These are phyloP conservation scores for Calonectria honghensis DNA, from an alignment of 2,329 filamentous ascomycete species.

Conservation along the genomic window DNA sequence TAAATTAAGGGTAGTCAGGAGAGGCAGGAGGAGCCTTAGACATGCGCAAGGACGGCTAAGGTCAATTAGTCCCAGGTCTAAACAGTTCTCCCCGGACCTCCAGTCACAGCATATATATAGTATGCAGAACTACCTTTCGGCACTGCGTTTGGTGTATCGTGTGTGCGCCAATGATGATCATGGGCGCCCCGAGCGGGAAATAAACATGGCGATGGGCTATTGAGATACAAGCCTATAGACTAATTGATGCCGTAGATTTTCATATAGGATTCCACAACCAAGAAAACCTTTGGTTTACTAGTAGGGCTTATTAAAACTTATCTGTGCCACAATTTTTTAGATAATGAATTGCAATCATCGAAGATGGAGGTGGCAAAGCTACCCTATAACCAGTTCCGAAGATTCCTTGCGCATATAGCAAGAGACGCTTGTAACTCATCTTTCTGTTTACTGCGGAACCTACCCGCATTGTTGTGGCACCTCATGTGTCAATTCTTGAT, in stretches of 20 bases:
- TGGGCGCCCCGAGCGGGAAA: not conserved
- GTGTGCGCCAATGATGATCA: not conserved
- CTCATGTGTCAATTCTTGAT: rapidly evolving
- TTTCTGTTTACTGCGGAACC: not conserved
- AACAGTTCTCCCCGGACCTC: not conserved
- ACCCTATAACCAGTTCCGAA: not conserved
- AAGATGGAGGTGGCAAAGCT: not conserved
- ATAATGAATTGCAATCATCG: not conserved
- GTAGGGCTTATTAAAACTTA: not conserved
- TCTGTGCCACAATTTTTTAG: not conserved
- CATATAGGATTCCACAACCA: not conserved
- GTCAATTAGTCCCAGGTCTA: not conserved
- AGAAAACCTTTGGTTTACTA: not conserved
- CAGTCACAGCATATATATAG: too few species aligned
- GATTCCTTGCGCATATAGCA: not conserved
- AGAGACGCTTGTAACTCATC: not conserved
- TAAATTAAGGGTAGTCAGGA: not conserved
- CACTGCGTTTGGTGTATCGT: not conserved
- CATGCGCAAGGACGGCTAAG: not conserved
- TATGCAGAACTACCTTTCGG: not conserved
- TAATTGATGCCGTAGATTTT: not conserved
- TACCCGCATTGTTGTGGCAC: rapidly evolving
- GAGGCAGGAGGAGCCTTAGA: not conserved
- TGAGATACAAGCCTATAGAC: not conserved
- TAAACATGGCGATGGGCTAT: too few species aligned